Base-by-base conservation (phyloP, 257 asterid genomes). In the Marsdenia floribunda region DNA sequence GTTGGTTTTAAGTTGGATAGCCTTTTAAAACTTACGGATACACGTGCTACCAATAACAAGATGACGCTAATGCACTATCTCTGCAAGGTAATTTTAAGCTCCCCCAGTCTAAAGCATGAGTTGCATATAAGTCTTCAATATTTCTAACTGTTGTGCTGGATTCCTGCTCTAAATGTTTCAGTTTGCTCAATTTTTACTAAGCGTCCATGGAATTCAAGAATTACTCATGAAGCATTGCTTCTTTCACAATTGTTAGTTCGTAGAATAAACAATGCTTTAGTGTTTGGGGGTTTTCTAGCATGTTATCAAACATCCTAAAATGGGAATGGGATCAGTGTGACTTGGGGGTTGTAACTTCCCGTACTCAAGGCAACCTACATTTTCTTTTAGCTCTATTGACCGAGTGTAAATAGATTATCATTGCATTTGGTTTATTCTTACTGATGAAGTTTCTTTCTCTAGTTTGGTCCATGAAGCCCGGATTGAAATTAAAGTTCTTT, bases 61-160 rank as follows among this genome's bases (percentile, higher is more conserved):
- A 96, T 93, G 96, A 96, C 99, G 16, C 98, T 96, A 66, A 91
- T 96, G 99, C 98, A 96, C 84, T 96, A 93, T 85, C 99, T 96
- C 81, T 96, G 99, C 82, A 89, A 93, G 99, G 99, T 96, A 87
- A 61, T 40, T 42, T 54, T 3, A 57, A 44, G 49, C 40, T 21
- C 44, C 33, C 52, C 29, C 4, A 18, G 24, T 29, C 26, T 47
- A 26, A 29, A 54, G 64, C 4, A 12, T 29, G 9, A 6, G 29
- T 21, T 38, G 29, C 52, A 16, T 9, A 46, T 29, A 66, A 18
- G 52, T 26, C 21, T 65, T 38, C 38, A 33, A 35, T 7, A 64
- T 15, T 26, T 60, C 6, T n/a, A 64, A 16, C 24, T 35, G 11
- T 64, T 16, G 24, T 63, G 38, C 24, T 35, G 68, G 19, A 35